These are phyloP conservation scores for Saitozyma sp. DNA, from an alignment of 768 basidiomycete species.

Conservation along the genomic window DNA sequence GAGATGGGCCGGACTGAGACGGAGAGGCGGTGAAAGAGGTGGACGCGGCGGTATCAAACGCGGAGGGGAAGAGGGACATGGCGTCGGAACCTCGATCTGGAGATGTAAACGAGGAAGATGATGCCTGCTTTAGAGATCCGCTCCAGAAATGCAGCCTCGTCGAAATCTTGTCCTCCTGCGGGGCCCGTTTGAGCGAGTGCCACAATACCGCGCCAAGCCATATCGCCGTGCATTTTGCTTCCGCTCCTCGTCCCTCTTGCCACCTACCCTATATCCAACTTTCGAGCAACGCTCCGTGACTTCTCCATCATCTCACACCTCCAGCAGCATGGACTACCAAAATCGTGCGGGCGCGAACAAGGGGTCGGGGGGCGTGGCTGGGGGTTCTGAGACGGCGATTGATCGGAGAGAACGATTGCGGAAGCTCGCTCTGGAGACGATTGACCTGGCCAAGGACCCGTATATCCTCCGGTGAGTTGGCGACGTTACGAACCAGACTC, in stretches of 20 bases:
- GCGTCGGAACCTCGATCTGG: not conserved
- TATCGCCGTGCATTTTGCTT: no score
- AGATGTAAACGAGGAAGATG: not conserved
- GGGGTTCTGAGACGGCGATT: slow-evolving; percentile 90
- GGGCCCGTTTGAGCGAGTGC: no score
- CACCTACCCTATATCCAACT: not conserved
- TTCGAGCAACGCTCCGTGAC: slow-evolving; percentile 14
- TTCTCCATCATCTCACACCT: not conserved
- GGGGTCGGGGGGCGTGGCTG: slow-evolving; percentile 60
- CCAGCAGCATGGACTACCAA: slow-evolving; percentile 16
- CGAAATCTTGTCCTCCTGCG: not conserved
- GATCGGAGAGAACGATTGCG: slow-evolving; percentile 90
- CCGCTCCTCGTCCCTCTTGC: not conserved
- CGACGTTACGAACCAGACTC: no score
- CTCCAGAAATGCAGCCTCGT: not conserved
- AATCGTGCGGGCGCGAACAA: slow-evolving; percentile 52
- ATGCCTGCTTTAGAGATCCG: not conserved
- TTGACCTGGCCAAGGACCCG: slow-evolving; percentile 98
- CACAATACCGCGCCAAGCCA: no score
- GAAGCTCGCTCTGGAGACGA: slow-evolving; percentile 94
- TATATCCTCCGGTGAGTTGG: slow-evolving; percentile 76
- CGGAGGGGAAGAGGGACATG: slow-evolving; percentile 44
- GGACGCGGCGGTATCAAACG: slow-evolving; percentile 27
- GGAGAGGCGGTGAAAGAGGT: slow-evolving; percentile 14
- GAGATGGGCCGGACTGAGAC: not conserved